Evolutionary conservation across 2,329 filamentous ascomycete species (phyloP).

Genomic region (Verticillium alfalfae): DNA sequence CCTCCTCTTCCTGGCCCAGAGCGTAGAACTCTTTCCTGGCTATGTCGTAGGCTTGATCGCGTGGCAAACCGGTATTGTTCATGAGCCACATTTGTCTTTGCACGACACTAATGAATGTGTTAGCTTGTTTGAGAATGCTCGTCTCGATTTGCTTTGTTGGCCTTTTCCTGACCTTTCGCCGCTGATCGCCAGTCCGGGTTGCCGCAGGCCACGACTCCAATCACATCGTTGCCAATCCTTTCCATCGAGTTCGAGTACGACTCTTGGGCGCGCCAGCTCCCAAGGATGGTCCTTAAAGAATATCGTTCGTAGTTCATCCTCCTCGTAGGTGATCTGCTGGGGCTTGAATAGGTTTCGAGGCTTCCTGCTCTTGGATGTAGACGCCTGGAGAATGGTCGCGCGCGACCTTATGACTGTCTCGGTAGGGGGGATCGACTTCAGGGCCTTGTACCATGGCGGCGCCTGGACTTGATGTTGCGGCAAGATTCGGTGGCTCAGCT

Average conservation of each 20-base stretch:
- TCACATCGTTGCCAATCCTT: slow-evolving; percentile 71
- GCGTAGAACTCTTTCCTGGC: slow-evolving; percentile 89
- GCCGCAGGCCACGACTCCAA: slow-evolving; percentile 71
- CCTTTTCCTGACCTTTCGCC: slow-evolving; percentile 67
- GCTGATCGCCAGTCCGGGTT: slow-evolving; percentile 69
- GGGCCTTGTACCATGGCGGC: slow-evolving; percentile 45
- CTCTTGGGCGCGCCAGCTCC: slow-evolving; percentile 85
- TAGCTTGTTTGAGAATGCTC: not conserved
- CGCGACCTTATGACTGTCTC: slow-evolving; percentile 52
- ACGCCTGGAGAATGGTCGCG: slow-evolving; percentile 37
- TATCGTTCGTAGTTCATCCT: slow-evolving; percentile 72
- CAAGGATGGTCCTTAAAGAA: slow-evolving; percentile 96
- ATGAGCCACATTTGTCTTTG: slow-evolving; percentile 89
- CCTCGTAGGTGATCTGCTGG: slow-evolving; percentile 69
- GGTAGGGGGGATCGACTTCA: slow-evolving; percentile 50
- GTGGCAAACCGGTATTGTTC: slow-evolving; percentile 54
- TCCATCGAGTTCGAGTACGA: slow-evolving; percentile 81
- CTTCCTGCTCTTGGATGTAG: slow-evolving; percentile 48
- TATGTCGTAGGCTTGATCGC: slow-evolving; percentile 72
- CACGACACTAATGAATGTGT: slow-evolving; percentile 61
- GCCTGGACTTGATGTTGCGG: slow-evolving; percentile 22
- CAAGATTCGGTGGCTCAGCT: slow-evolving; percentile 36
- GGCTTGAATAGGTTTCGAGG: slow-evolving; percentile 77
- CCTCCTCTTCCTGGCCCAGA: slow-evolving; percentile 74
- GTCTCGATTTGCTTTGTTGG: not conserved